phyloP scores from a whole-genome alignment of 805 yeast genomes.

The Scheffersomyces stipitis region DNA sequence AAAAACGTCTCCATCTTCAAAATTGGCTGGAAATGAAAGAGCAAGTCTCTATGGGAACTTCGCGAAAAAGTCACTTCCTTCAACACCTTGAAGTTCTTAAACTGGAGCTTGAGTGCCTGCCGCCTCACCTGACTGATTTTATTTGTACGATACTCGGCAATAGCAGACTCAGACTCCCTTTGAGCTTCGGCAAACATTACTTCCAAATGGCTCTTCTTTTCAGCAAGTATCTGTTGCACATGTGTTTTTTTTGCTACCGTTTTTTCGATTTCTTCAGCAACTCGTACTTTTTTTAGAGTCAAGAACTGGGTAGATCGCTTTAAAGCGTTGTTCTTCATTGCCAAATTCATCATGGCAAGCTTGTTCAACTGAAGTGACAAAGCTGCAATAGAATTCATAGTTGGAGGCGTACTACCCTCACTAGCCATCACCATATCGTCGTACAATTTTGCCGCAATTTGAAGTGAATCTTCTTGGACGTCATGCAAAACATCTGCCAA shows the following conservation, averaged over 20 bases:
- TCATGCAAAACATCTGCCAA: slow-evolving; percentile 6
- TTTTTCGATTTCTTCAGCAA: not conserved
- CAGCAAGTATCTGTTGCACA: not conserved
- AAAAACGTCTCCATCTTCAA: slow-evolving; percentile 26
- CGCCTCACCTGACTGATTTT: slow-evolving; percentile 19
- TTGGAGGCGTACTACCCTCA: not conserved
- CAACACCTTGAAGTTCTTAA: slow-evolving; percentile 21
- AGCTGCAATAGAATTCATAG: slow-evolving; percentile 17
- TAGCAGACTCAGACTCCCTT: too few species aligned
- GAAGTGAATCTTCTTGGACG: not conserved
- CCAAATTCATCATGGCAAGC: slow-evolving; percentile 20
- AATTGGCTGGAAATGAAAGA: slow-evolving; percentile 27
- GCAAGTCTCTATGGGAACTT: slow-evolving; percentile 2
- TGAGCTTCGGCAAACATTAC: too few species aligned
- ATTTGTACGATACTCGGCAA: slow-evolving; percentile 7
- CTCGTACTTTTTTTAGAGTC: not conserved
- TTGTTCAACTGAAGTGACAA: slow-evolving; percentile 33
- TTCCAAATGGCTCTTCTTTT: not conserved
- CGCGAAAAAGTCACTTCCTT: slow-evolving; percentile 22
- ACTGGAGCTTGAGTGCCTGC: slow-evolving; percentile 26
- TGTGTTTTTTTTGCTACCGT: not conserved
- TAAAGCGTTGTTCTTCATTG: slow-evolving; percentile 12
- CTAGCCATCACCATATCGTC: not conserved
- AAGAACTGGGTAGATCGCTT: slow-evolving; percentile 1
- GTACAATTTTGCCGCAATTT: too few species aligned